phyloP scores from a whole-genome alignment of 2,329 filamentous ascomycete genomes.

The Neofusicoccum parvum region DNA sequence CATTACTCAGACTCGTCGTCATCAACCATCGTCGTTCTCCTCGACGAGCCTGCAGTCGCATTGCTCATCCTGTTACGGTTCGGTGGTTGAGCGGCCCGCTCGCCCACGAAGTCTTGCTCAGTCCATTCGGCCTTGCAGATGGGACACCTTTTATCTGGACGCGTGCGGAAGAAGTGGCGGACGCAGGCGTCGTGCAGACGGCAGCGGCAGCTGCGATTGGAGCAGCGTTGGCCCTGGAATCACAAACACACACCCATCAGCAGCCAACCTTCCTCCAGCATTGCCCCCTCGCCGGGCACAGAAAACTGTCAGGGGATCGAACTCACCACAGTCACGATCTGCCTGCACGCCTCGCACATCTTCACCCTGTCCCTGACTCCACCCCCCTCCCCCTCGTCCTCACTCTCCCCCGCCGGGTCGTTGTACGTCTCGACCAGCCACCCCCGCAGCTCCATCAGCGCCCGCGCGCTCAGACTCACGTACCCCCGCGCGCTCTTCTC shows the following conservation, averaged over 20 bases:
- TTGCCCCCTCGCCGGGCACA: no score
- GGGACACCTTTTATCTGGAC: conserved; percentile 32
- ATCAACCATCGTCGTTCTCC: not conserved
- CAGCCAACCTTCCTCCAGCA: not conserved
- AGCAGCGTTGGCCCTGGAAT: conserved; percentile 23
- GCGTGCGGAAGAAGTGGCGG: conserved; percentile 32
- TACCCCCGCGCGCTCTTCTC: conserved; percentile 71
- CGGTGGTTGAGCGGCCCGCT: conserved; percentile 3
- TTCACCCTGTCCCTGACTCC: conserved; percentile 69
- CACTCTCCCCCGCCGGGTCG: conserved; percentile 52
- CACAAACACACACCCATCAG: not conserved
- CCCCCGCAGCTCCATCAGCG: conserved; percentile 78
- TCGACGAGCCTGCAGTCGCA: conserved; percentile 6
- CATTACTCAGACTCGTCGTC: not conserved
- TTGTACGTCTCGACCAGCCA: conserved; percentile 94
- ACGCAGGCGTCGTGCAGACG: conserved; percentile 37
- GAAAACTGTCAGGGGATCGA: not conserved
- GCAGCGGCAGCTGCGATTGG: conserved; percentile 22
- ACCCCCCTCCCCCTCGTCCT: conserved; percentile 46
- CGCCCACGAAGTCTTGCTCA: conserved; percentile 16
- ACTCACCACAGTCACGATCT: conserved; percentile 72
- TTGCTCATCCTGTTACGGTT: conserved; percentile 2
- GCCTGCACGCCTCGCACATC: conserved; percentile 83
- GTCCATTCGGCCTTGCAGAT: conserved; percentile 34
- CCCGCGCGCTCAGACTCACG: conserved; percentile 75